A percentile compares a stretch with the other conserved stretches of the same genome.
Conservation (phyloP, 2,329 filamentous ascomycete genomes). For the Fusarium albidum region DNA sequence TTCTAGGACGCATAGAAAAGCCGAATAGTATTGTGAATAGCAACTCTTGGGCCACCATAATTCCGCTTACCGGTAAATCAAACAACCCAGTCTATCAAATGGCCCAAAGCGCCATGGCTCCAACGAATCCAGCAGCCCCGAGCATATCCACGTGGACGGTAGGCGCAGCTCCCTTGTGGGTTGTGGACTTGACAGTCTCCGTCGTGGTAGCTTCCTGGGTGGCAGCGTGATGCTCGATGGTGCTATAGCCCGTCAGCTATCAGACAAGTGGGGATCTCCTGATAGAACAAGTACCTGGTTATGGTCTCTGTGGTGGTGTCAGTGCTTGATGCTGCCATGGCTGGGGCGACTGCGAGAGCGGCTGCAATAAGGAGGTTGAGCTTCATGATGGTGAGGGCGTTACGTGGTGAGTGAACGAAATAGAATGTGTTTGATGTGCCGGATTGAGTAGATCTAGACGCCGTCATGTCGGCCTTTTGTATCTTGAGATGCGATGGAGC, state of each 20-base stretch:
- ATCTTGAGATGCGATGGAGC: neutral
- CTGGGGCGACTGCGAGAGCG: neutral
- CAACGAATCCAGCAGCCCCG: slow-evolving; percentile 1
- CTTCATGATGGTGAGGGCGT: slow-evolving; percentile 1
- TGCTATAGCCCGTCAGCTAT: neutral
- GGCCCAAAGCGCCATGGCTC: neutral
- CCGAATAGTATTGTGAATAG: too few relatives aligned
- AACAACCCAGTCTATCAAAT: neutral
- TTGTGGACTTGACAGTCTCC: neutral
- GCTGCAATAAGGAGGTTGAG: slow-evolving; percentile 5
- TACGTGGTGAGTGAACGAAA: neutral
- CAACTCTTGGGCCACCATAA: too few relatives aligned
- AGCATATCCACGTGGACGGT: slow-evolving; percentile 1
- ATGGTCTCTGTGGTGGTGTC: neutral
- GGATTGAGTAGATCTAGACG: neutral
- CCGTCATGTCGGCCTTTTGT: neutral
- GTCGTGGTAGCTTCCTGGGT: neutral
- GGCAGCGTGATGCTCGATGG: neutral
- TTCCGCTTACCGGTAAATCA: too few relatives aligned
- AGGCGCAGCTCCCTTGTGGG: neutral
- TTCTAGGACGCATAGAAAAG: too few relatives aligned
- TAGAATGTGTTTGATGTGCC: neutral
- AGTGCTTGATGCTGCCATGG: neutral
- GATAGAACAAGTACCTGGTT: neutral
- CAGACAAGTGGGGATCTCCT: too few relatives aligned